Evolutionary conservation across 805 yeast species (phyloP).

Genomic region (Ogataea wickerhamii): DNA sequence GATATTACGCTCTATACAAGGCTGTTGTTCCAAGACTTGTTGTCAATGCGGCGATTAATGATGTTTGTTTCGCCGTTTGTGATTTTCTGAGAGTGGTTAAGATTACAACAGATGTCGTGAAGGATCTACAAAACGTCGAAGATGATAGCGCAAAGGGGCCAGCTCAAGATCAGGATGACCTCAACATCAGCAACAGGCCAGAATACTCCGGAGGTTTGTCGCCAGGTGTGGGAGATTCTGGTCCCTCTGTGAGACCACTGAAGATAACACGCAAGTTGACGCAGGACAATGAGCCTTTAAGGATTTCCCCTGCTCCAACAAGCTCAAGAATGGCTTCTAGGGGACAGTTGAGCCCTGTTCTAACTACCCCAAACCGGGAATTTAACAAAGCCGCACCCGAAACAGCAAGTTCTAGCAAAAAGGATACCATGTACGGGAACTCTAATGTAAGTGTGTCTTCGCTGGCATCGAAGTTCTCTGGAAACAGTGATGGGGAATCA

Average conservation of each 20-base stretch:
- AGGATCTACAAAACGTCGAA: not conserved
- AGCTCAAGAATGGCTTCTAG: not conserved
- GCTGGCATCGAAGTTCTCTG: slow-evolving; percentile 29
- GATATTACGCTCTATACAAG: slow-evolving; percentile 65
- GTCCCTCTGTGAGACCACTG: slow-evolving; percentile 61
- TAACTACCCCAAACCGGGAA: slow-evolving; percentile 13
- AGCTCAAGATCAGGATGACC: not conserved
- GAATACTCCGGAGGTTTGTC: not conserved
- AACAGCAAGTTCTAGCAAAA: not conserved
- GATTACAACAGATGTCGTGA: slow-evolving; percentile 22
- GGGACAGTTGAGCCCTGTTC: slow-evolving; percentile 1
- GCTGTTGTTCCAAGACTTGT: slow-evolving; percentile 66
- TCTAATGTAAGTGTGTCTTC: slow-evolving; percentile 25
- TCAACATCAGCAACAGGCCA: not conserved
- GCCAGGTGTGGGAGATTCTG: slow-evolving; percentile 12
- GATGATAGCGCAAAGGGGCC: not conserved
- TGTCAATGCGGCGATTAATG: slow-evolving; percentile 72
- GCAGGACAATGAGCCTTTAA: slow-evolving; percentile 16
- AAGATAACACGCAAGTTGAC: slow-evolving; percentile 58
- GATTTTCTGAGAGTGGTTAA: slow-evolving; percentile 56
- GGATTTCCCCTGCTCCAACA: slow-evolving; percentile 5
- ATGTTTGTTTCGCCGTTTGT: slow-evolving; percentile 62
- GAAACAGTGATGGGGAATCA: slow-evolving; percentile 17
- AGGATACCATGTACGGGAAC: slow-evolving; percentile 13
- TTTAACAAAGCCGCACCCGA: not conserved